Base-by-base conservation (phyloP, 805 yeast genomes). In the Cyberlindnera mrakii region DNA sequence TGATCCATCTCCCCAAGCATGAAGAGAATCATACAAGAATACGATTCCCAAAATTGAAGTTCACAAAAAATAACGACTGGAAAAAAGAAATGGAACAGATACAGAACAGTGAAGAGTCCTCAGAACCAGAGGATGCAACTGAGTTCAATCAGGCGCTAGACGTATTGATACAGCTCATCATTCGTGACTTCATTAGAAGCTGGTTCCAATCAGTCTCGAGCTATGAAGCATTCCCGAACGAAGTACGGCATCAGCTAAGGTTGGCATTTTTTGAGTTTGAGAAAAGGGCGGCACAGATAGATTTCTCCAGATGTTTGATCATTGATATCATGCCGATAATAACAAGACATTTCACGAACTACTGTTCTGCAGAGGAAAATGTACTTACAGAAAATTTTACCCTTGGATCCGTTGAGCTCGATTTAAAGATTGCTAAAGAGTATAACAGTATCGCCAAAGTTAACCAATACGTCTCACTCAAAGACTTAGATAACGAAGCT, bases 281-380 rank as follows among this genome's bases (percentile, higher is more conserved):
- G 20, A 45, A 49, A 4, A 60, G 82, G 27, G 44, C 81, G 1
- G 54, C 47, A 0, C 52, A 56, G 0, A 44, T 79, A 1, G 87
- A 86, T 53, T 62, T 75, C 17, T 69, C 88, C 1, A 71, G 71
- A 34, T 55, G 87, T 27, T 46, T 84, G 3, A 80, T 86, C 1
- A 63, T 77, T 27, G 71, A 71, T 36, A 30, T 85, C 0, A 43
- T 85, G 6, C 96, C 96, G 0, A 52, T 82, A 1, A 6, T 87
- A 1, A 80, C 85, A 1, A 74, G 71, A 11, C 96, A 89, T 58
- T 72, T 82, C 45, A 63, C 67, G 7, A 64, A 66, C 7, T 85
- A 72, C 54, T 63, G 73, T 3, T 50, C 50, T 0, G 74, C 80
- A 0, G 70, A 63, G 39, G 64, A 65, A 15, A 41, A 52, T 0